Percentiles rank a stretch among this genome's conserved stretches.
Evolutionary conservation across 2,329 filamentous ascomycete species (phyloP).

Genomic region (Aspergillus neotritici): DNA sequence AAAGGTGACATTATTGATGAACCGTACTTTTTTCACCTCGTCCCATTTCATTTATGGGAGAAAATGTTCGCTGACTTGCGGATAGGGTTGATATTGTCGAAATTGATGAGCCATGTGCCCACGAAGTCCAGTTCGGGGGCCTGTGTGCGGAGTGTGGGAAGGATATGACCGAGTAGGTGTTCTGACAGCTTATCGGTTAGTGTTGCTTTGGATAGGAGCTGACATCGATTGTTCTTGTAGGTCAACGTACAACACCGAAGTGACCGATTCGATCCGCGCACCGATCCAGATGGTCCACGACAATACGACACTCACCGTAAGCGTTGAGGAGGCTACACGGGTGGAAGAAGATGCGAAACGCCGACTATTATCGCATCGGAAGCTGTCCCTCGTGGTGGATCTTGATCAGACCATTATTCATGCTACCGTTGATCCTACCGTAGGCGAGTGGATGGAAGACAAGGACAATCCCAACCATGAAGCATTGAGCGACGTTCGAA

Average conservation of each 20-base stretch:
- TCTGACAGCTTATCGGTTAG: slow-evolving; percentile 2
- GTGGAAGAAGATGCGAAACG: slow-evolving; percentile 83
- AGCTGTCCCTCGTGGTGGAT: slow-evolving; percentile 91
- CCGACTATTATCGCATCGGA: slow-evolving; percentile 70
- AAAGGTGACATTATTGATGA: slow-evolving; percentile 41
- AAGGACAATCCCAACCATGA: slow-evolving; percentile 83
- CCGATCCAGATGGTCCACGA: slow-evolving; percentile 94
- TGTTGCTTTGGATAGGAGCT: slow-evolving; percentile 1
- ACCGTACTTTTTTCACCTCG: slow-evolving; percentile 32
- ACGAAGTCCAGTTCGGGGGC: slow-evolving; percentile 85
- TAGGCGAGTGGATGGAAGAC: slow-evolving; percentile 92
- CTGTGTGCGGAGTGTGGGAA: slow-evolving; percentile 89
- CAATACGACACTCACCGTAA: slow-evolving; percentile 80
- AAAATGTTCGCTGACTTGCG: slow-evolving; percentile 3
- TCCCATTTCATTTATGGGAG: not conserved
- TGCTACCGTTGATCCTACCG: slow-evolving; percentile 91
- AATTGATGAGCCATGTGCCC: slow-evolving; percentile 84
- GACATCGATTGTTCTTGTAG: slow-evolving; percentile 19
- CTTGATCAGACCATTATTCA: slow-evolving; percentile 98
- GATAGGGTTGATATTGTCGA: slow-evolving; percentile 57
- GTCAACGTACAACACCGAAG: slow-evolving; percentile 74
- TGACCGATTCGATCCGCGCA: slow-evolving; percentile 74
- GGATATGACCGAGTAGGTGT: slow-evolving; percentile 76
- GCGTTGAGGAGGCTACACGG: slow-evolving; percentile 69
- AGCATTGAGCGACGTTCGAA: slow-evolving; percentile 79